phyloP scores from a whole-genome alignment of 169 alveolate species.

The Plasmodium knowlesi region DNA sequence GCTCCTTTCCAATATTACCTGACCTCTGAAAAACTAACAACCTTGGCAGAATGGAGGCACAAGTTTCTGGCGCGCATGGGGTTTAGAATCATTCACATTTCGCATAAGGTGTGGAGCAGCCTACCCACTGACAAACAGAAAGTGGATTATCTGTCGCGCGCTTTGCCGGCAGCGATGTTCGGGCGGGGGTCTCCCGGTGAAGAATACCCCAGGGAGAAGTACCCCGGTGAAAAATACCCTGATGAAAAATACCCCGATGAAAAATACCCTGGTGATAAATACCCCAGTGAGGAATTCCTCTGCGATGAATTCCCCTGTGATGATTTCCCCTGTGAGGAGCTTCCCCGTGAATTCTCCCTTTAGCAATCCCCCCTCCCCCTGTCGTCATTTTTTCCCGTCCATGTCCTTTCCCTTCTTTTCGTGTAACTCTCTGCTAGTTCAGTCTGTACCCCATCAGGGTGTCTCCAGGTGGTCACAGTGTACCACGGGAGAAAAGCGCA shows the following conservation, averaged over 20 bases:
- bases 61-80: constrained; percentile 84
- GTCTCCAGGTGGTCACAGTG: background rate
- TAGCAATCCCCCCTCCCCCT: background rate
- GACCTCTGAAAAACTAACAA: constrained; percentile 45
- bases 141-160: constrained; percentile 57
- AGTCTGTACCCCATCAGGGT: background rate
- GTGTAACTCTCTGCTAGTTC: background rate
- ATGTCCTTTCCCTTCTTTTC: background rate
- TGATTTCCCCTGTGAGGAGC: no score
- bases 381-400: background rate
- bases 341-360: background rate
- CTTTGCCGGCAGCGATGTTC: constrained; percentile 44
- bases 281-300: background rate
- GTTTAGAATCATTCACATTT: constrained; percentile 79
- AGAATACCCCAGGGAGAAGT: background rate
- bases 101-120: constrained; percentile 81
- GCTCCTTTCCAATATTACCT: constrained; percentile 65
- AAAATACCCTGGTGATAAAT: background rate
- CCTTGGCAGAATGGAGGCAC: constrained; percentile 80
- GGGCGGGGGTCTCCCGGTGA: background rate
- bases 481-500: background rate
- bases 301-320: background rate
- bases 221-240: background rate
- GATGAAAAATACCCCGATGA: background rate
- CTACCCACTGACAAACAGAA: constrained; percentile 79